Conservation (phyloP, 2,329 filamentous ascomycete species). For the Alternaria burnsii region DNA sequence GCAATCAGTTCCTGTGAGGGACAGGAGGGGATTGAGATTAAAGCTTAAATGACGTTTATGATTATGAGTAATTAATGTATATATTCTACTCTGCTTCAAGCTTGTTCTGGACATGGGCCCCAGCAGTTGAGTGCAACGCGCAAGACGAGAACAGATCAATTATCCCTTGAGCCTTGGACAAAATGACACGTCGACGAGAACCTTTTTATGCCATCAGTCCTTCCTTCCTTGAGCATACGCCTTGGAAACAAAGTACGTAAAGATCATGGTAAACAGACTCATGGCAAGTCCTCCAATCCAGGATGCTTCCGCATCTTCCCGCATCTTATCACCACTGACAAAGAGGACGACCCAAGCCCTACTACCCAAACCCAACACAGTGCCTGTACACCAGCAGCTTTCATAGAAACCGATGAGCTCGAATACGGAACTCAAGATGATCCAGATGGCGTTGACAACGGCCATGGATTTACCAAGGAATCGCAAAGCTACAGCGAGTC, state of each 20-base stretch:
- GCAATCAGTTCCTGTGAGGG: constrained; percentile 45
- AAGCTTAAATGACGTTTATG: not conserved
- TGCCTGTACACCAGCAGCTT: no score
- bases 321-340: constrained; percentile 4
- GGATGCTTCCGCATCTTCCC: constrained; percentile 2
- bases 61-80: constrained; percentile 1
- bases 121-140: no score
- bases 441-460: no score
- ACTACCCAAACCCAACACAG: not conserved
- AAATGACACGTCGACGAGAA: no score
- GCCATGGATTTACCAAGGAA: no score
- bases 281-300: constrained; percentile 10
- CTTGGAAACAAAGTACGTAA: not conserved
- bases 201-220: no score
- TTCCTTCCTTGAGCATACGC: not conserved
- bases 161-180: no score
- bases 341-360: constrained; percentile 8
- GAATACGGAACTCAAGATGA: no score
- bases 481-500: no score
- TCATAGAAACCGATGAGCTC: no score
- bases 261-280: constrained; percentile 3
- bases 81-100: not conserved
- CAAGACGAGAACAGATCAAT: no score
- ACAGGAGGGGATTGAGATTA: constrained; percentile 37
- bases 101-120: no score